phyloP scores from a whole-genome alignment of 805 yeast genomes.

The Nakazawaea ishiwadae region DNA sequence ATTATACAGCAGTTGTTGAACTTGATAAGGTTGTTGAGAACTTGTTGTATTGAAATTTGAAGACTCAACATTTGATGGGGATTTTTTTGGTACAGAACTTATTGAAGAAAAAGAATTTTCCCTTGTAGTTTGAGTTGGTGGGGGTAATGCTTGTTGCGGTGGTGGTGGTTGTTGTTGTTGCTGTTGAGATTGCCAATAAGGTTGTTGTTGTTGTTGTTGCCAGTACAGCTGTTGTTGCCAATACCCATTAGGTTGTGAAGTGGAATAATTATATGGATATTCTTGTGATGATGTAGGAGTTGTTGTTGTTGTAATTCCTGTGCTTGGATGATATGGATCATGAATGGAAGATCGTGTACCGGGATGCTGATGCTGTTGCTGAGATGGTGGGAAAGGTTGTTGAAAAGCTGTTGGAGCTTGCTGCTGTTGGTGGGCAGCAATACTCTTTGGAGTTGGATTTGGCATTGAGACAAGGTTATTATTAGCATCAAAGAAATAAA shows the following conservation, averaged over 20 bases:
- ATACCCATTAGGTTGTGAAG: not conserved
- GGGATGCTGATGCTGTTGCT: not conserved
- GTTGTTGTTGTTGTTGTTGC: not conserved
- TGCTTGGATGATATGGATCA: constrained; percentile 1
- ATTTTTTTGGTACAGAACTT: not conserved
- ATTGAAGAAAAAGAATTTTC: constrained; percentile 1
- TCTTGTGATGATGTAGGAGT: too few species aligned
- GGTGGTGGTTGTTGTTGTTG: constrained; percentile 4
- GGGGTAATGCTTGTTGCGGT: too few species aligned
- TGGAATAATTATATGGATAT: too few species aligned
- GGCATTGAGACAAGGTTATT: constrained; percentile 14
- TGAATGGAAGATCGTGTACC: not conserved
- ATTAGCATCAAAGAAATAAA: constrained; percentile 38
- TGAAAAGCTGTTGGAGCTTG: constrained; percentile 11
- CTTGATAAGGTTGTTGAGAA: not conserved
- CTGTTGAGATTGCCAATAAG: not conserved
- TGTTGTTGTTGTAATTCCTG: constrained; percentile 5
- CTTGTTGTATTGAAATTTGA: not conserved
- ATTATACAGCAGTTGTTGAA: constrained; percentile 1
- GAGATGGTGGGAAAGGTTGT: not conserved
- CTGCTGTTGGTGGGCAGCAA: constrained; percentile 3
- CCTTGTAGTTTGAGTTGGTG: too few species aligned
- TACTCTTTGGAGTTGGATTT: constrained; percentile 10
- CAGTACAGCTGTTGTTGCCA: constrained; percentile 1
- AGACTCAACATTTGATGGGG: constrained; percentile 2